Percentiles rank a stretch among this genome's conserved stretches.
Evolutionary conservation across 169 alveolate species (phyloP).

Genomic region (Plasmodium vivax): DNA sequence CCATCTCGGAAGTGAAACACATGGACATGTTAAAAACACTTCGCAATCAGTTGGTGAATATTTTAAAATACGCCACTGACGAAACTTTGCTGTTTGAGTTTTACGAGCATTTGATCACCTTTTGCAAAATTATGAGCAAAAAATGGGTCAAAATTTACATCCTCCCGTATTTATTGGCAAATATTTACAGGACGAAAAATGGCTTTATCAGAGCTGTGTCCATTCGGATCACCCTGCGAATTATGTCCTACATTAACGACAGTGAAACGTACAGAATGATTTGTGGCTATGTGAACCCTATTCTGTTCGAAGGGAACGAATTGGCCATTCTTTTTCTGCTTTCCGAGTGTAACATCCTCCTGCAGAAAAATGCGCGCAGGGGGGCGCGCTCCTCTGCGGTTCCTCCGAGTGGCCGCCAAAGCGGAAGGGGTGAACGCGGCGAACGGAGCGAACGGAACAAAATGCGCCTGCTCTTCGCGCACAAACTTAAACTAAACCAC

Average conservation of each 20-base stretch:
- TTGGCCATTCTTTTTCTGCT: conserved; percentile 1
- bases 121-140: conserved; percentile 54
- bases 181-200: conserved; percentile 16
- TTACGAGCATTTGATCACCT: conserved; percentile 7
- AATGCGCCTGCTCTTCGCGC: not conserved
- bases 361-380: not conserved
- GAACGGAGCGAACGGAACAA: not conserved
- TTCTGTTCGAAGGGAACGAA: conserved; percentile 8
- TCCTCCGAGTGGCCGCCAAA: not conserved
- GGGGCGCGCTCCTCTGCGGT: not conserved
- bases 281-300: conserved; percentile 12
- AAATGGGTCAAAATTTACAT: conserved; percentile 57
- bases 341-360: conserved; percentile 12
- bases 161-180: conserved; percentile 29
- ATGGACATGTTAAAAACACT: conserved; percentile 44
- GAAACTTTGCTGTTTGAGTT: conserved; percentile 18
- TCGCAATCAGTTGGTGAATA: not conserved
- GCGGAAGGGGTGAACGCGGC: not conserved
- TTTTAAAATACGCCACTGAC: not conserved
- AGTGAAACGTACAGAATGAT: conserved; percentile 3
- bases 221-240: conserved; percentile 4
- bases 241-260: conserved; percentile 36
- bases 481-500: conserved; percentile 17
- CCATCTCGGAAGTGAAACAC: conserved; percentile 2
- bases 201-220: conserved; percentile 16